Evolutionary conservation across 2,329 filamentous ascomycete genomes (phyloP).

Genomic region (Fusarium fujikuroi): DNA sequence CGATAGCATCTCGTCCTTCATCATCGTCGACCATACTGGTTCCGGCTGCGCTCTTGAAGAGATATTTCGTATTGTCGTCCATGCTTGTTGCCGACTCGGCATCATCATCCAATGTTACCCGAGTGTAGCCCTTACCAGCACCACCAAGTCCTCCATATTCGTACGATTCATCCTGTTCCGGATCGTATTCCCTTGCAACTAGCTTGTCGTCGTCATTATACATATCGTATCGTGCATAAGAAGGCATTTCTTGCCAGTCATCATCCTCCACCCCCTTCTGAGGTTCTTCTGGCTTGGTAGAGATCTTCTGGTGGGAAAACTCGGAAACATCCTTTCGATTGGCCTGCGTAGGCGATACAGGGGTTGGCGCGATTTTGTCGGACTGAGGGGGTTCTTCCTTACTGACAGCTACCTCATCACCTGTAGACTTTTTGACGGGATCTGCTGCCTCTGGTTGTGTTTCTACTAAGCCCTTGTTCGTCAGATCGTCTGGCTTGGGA

Average conservation of each 20-base stretch:
- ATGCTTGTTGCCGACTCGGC: slow-evolving; percentile 93
- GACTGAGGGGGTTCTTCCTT: slow-evolving; percentile 13
- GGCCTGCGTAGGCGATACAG: slow-evolving; percentile 21
- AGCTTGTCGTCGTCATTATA: slow-evolving; percentile 94
- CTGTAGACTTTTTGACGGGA: slow-evolving; percentile 3
- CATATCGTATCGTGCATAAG: slow-evolving; percentile 90
- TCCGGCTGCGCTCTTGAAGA: slow-evolving; percentile 80
- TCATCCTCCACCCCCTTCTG: slow-evolving; percentile 65
- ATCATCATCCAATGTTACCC: slow-evolving; percentile 95
- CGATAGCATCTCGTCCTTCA: slow-evolving; percentile 83
- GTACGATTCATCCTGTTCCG: slow-evolving; percentile 73
- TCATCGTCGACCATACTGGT: slow-evolving; percentile 76
- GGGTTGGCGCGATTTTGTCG: slow-evolving; percentile 28
- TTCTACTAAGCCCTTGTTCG: slow-evolving; percentile 6
- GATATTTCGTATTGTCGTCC: slow-evolving; percentile 96
- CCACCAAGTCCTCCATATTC: slow-evolving; percentile 84
- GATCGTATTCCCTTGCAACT: slow-evolving; percentile 82
- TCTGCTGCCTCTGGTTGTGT: neutral
- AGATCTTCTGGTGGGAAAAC: slow-evolving; percentile 88
- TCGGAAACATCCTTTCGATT: slow-evolving; percentile 68
- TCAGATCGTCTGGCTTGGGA: slow-evolving; percentile 10
- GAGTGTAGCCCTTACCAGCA: slow-evolving; percentile 93
- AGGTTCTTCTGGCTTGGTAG: slow-evolving; percentile 65
- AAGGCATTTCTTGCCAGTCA: slow-evolving; percentile 95
- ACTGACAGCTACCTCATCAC: slow-evolving; percentile 13